Conservation (phyloP, 257 asterid species). For the Nicotiana tabacum region DNA sequence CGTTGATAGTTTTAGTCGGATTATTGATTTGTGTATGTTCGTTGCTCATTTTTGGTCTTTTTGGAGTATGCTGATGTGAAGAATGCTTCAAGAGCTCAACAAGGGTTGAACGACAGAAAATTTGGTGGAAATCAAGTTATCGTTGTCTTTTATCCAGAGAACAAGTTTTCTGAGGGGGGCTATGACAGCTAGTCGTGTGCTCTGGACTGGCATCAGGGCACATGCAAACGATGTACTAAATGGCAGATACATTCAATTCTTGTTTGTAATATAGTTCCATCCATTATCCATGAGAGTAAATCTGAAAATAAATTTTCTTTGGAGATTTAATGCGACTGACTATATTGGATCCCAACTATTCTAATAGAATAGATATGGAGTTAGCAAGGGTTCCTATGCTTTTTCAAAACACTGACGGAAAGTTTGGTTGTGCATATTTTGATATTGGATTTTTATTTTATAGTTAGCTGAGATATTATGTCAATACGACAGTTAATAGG, state of each 20-base stretch:
- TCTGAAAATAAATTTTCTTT: background rate
- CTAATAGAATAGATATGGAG: no score
- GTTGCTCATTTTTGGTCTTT: conserved; percentile 15
- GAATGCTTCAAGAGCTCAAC: conserved; percentile 66
- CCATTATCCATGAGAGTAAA: background rate
- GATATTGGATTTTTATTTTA: background rate
- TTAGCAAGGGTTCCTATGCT: background rate
- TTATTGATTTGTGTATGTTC: no score
- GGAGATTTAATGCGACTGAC: background rate
- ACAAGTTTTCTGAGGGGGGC: conserved; percentile 67
- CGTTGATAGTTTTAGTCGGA: no score
- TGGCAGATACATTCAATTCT: background rate
- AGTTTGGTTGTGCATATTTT: background rate
- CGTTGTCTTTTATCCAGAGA: conserved; percentile 73
- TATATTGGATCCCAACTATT: background rate
- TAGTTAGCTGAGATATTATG: no score
- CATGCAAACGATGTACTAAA: background rate
- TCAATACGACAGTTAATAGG: no score
- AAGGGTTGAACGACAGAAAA: conserved; percentile 71
- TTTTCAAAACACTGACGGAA: background rate
- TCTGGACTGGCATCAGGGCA: background rate
- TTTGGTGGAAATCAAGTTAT: conserved; percentile 84
- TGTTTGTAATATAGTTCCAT: background rate
- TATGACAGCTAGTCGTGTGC: conserved; percentile 39
- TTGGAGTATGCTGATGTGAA: conserved; percentile 75